phyloP scores from a whole-genome alignment of 306 rosid species.

The Lathyrus aphaca region DNA sequence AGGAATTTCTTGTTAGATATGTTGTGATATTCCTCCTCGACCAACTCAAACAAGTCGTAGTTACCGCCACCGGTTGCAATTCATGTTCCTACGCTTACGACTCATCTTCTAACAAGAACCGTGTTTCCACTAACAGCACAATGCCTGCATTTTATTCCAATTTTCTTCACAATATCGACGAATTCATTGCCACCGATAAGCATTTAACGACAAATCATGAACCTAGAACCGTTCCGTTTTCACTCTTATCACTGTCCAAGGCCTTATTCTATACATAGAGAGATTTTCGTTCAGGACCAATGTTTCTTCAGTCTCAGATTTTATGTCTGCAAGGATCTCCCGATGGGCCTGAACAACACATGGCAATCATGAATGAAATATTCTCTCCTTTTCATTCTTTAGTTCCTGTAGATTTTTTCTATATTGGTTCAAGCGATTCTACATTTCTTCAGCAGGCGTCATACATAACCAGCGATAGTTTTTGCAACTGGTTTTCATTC shows the following conservation, averaged over 20 bases:
- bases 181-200: conserved; percentile 62
- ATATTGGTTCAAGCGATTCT: conserved; percentile 79
- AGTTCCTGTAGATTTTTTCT: conserved; percentile 91
- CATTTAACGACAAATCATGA: conserved; percentile 36
- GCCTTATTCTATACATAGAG: conserved; percentile 93
- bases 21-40: conserved; percentile 77
- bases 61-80: conserved; percentile 86
- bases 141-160: conserved; percentile 75
- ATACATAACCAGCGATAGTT: no score
- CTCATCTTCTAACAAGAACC: conserved; percentile 56
- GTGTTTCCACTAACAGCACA: conserved; percentile 51
- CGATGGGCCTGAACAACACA: conserved; percentile 98
- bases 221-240: conserved; percentile 60
- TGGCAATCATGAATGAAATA: conserved; percentile 93
- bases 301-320: conserved; percentile 95
- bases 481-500: no score
- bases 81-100: conserved; percentile 76
- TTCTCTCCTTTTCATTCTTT: conserved; percentile 86
- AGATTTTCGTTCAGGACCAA: conserved; percentile 78
- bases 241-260: conserved; percentile 82
- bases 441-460: conserved; percentile 99
- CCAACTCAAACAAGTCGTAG: conserved; percentile 82
- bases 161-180: conserved; percentile 70
- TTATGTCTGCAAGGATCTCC: conserved; percentile 88
- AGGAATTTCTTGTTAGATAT: no score